phyloP scores from a whole-genome alignment of 257 asterid genomes.

The Asclepias syriaca region DNA sequence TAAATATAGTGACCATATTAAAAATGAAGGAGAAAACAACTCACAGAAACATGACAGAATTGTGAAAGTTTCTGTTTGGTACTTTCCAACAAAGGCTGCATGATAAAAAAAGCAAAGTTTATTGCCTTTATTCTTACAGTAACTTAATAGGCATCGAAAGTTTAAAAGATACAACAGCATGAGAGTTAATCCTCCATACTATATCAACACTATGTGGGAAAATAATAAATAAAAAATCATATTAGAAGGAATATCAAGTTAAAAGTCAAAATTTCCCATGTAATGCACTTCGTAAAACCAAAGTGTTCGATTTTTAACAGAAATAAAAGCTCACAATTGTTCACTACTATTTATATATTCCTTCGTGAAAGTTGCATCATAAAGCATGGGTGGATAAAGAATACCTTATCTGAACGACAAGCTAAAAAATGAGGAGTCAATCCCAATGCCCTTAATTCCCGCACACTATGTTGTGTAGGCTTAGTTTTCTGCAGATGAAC shows the following conservation, averaged over 20 bases:
- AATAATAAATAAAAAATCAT: neutral
- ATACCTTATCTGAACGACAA: slow-evolving; percentile 88
- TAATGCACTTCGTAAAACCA: neutral
- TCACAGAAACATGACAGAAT: slow-evolving; percentile 85
- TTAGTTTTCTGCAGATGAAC: slow-evolving; percentile 51
- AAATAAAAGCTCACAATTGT: neutral
- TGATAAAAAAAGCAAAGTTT: slow-evolving; percentile 10
- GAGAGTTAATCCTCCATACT: neutral
- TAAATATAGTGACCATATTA: neutral
- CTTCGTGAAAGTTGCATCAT: neutral
- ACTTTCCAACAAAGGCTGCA: slow-evolving; percentile 81
- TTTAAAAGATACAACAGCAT: neutral
- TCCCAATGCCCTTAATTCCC: slow-evolving; percentile 89
- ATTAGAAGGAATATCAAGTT: neutral
- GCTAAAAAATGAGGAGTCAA: slow-evolving; percentile 93
- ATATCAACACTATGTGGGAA: neutral
- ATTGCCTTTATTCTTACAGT: neutral
- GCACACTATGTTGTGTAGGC: slow-evolving; percentile 95
- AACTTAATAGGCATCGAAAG: neutral
- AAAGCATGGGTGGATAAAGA: slow-evolving; percentile 4
- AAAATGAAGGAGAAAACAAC: slow-evolving; percentile 14
- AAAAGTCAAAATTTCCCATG: no score
- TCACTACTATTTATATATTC: neutral
- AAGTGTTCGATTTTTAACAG: neutral
- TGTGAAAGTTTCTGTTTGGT: slow-evolving; percentile 82